Evolutionary conservation across 345 rosid species (phyloP).

Genomic region (Salix viminalis): DNA sequence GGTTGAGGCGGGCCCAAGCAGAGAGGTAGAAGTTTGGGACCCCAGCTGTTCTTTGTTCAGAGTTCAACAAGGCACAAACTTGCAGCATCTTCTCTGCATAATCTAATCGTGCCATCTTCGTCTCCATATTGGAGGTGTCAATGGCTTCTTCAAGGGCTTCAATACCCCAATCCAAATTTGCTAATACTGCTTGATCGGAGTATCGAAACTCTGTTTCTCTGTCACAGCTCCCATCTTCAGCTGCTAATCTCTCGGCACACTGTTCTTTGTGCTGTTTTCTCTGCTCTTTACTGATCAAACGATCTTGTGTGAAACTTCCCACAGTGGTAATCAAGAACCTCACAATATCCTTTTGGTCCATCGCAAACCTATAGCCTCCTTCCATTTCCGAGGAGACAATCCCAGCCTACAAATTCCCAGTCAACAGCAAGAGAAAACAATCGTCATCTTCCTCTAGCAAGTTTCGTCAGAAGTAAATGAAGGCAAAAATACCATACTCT

Average conservation of each 20-base stretch:
- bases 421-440: neutral
- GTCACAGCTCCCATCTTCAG: constrained; percentile 40
- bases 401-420: neutral
- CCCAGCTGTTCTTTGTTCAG: constrained; percentile 54
- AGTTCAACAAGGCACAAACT: constrained; percentile 57
- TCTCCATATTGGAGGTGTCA: constrained; percentile 48
- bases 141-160: constrained; percentile 73
- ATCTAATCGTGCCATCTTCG: constrained; percentile 52
- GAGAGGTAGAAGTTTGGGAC: constrained; percentile 68
- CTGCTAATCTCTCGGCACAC: constrained; percentile 63
- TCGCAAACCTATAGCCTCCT: constrained; percentile 35
- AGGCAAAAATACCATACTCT: neutral
- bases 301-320: constrained; percentile 41
- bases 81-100: constrained; percentile 67
- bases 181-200: constrained; percentile 65
- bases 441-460: neutral
- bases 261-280: constrained; percentile 56
- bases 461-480: neutral
- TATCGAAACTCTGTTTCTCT: constrained; percentile 43
- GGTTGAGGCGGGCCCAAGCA: constrained; percentile 65
- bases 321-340: constrained; percentile 36
- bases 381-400: constrained; percentile 26
- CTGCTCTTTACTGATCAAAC: constrained; percentile 42
- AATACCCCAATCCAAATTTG: constrained; percentile 65
- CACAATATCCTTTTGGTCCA: constrained; percentile 46